A percentile compares a stretch with the other conserved stretches of the same genome.
Evolutionary conservation across 805 yeast genomes (phyloP).

Genomic region (Suhomyces kilbournensis): DNA sequence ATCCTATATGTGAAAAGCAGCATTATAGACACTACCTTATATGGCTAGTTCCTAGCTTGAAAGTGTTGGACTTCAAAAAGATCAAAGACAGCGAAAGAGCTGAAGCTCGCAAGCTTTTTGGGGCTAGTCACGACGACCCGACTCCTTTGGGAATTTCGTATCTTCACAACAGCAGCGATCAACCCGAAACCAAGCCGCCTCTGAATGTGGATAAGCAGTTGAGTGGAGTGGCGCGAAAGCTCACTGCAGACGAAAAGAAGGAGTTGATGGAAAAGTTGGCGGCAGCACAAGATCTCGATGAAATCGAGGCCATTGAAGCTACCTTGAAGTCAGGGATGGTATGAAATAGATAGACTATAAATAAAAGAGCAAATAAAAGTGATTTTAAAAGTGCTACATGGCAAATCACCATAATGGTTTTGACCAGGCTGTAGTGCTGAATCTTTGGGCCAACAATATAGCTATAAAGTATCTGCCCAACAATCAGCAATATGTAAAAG

Average conservation of each 20-base stretch:
- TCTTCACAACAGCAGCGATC: slow-evolving; percentile 2
- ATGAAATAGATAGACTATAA: background rate
- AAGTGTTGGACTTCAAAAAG: slow-evolving; percentile 64
- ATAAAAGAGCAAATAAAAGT: background rate
- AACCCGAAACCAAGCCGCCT: slow-evolving; percentile 12
- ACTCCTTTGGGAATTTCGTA: slow-evolving; percentile 14
- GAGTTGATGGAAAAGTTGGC: slow-evolving; percentile 52
- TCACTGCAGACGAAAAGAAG: slow-evolving; percentile 53
- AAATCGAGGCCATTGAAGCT: slow-evolving; percentile 68
- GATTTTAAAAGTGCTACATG: no score
- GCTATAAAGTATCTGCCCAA: background rate
- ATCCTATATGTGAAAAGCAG: slow-evolving; percentile 48
- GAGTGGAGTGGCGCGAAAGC: slow-evolving; percentile 37
- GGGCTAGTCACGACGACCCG: slow-evolving; percentile 17
- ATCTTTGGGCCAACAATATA: no score
- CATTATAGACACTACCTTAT: slow-evolving; percentile 61
- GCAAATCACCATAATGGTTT: no score
- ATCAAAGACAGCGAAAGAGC: slow-evolving; percentile 55
- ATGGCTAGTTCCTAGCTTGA: slow-evolving; percentile 60
- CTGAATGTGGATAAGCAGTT: slow-evolving; percentile 30
- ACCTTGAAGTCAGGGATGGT: slow-evolving; percentile 31
- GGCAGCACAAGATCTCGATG: slow-evolving; percentile 67
- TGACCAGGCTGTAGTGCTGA: no score
- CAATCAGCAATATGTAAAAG: background rate
- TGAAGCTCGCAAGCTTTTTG: slow-evolving; percentile 44